Conservation (phyloP, 1,284 basidiomycete genomes). For the Porphyrellus sp. region DNA sequence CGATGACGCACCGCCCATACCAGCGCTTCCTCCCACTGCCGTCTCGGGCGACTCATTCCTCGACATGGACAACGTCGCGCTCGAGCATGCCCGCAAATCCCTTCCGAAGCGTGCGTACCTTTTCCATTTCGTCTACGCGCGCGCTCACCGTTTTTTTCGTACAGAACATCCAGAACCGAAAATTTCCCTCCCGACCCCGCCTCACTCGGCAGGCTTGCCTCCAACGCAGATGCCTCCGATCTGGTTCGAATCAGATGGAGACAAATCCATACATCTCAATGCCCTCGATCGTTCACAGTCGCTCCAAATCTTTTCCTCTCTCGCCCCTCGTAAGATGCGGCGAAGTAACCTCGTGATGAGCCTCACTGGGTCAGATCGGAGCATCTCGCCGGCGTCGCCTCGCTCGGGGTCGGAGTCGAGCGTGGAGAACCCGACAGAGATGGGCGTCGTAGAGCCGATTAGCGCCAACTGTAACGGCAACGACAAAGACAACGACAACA, state of each 20-base stretch:
- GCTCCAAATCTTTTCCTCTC: constrained; percentile 18
- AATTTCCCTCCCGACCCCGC: constrained; percentile 21
- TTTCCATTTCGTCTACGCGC: neutral
- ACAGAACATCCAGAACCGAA: constrained; percentile 23
- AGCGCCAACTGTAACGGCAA: too few species aligned
- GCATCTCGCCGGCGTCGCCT: neutral
- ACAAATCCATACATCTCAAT: constrained; percentile 2
- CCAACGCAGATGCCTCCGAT: constrained; percentile 24
- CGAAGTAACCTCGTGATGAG: constrained; percentile 33
- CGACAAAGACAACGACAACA: too few species aligned
- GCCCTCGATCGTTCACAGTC: constrained; percentile 22
- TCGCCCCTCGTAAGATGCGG: constrained; percentile 10
- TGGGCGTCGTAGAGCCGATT: too few species aligned
- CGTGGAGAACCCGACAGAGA: too few species aligned
- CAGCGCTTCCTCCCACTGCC: constrained; percentile 13
- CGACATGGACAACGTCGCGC: constrained; percentile 24
- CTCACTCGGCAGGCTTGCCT: constrained; percentile 25
- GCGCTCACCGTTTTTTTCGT: neutral
- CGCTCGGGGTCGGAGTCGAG: neutral
- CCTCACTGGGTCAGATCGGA: constrained; percentile 14
- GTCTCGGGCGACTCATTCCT: constrained; percentile 25
- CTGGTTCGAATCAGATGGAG: constrained; percentile 25
- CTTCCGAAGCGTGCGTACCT: constrained; percentile 22
- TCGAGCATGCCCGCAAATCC: constrained; percentile 13
- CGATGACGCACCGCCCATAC: constrained; percentile 23